Evolutionary conservation across 371 early-diverging fungal genomes (phyloP).

Genomic region (Mucor piriformis): DNA sequence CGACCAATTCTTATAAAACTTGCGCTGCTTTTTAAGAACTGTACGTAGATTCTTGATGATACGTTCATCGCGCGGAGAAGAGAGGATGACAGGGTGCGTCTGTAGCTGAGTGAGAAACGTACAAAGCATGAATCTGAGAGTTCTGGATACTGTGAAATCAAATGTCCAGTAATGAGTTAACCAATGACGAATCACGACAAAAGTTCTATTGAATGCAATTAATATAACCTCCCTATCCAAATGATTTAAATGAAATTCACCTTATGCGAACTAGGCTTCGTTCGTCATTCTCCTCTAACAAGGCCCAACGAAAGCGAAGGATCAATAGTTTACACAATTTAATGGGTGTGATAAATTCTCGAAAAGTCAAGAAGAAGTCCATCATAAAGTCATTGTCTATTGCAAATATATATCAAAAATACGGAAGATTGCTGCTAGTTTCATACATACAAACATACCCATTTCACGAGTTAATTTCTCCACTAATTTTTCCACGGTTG

Average conservation of each 20-base stretch:
- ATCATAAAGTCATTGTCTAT: conserved; percentile 50
- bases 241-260: conserved; percentile 22
- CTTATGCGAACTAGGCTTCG: conserved; percentile 47
- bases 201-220: conserved; percentile 36
- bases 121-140: conserved; percentile 48
- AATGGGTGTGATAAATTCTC: conserved; percentile 50
- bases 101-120: conserved; percentile 51
- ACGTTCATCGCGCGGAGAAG: conserved; percentile 47
- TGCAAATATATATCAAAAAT: conserved; percentile 3
- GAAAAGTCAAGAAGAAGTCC: conserved; percentile 54
- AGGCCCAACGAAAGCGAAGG: conserved; percentile 54
- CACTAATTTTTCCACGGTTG: conserved; percentile 61
- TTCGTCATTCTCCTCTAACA: conserved; percentile 45
- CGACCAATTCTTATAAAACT: conserved; percentile 12
- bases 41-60: conserved; percentile 45
- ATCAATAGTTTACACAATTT: conserved; percentile 52
- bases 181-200: conserved; percentile 58
- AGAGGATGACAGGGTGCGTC: conserved; percentile 37
- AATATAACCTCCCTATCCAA: neutral
- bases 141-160: conserved; percentile 48
- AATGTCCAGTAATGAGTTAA: conserved; percentile 49
- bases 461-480: conserved; percentile 62
- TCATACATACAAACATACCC: conserved; percentile 39
- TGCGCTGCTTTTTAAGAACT: conserved; percentile 47
- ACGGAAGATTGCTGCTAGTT: neutral